These are phyloP conservation scores for Stropharia rugosoannulata DNA, from an alignment of 768 basidiomycete genomes.

Conservation along the genomic window DNA sequence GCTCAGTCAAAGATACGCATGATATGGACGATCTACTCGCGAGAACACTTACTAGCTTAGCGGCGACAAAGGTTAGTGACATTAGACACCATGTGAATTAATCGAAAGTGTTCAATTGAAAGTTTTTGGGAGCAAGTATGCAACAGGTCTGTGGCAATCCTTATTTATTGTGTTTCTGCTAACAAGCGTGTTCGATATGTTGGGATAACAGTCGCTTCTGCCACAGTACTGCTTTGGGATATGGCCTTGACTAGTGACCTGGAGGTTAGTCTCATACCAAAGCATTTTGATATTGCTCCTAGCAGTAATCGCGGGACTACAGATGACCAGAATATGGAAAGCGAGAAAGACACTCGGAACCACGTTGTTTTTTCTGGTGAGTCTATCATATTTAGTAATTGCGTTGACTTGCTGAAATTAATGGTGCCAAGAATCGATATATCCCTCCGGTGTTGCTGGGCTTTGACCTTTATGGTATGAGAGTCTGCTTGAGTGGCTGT, in stretches of 20 bases:
- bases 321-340: constrained; percentile 20
- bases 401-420: neutral
- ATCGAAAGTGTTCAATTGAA: neutral
- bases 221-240: constrained; percentile 24
- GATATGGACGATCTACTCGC: neutral
- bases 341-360: constrained; percentile 20
- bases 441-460: constrained; percentile 17
- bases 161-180: neutral
- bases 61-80: constrained; percentile 1
- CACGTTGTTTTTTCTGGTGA: constrained; percentile 19
- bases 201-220: constrained; percentile 17
- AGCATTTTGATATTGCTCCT: neutral
- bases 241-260: constrained; percentile 19
- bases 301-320: neutral
- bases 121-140: constrained; percentile 2
- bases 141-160: constrained; percentile 4
- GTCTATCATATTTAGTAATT: neutral
- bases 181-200: neutral
- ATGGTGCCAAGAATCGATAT: constrained; percentile 19
- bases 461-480: constrained; percentile 19
- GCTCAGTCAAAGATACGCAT: too few relatives aligned
- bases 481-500: neutral
- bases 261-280: constrained; percentile 6
- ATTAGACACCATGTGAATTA: neutral
- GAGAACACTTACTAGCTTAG: neutral